phyloP scores from a whole-genome alignment of 2,329 filamentous ascomycete genomes.

The Sclerotinia glacialis region DNA sequence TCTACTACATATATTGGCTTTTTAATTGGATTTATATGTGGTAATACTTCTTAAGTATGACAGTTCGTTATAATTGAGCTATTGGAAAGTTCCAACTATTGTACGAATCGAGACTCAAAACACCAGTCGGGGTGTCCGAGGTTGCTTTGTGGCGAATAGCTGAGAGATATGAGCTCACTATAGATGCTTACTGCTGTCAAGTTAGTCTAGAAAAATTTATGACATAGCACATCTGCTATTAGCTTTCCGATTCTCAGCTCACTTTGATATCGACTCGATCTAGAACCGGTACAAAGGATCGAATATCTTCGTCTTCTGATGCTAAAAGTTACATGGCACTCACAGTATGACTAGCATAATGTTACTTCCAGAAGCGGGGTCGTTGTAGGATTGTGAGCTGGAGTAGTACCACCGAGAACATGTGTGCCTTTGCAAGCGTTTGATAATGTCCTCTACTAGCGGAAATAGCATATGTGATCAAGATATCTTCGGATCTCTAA shows the following conservation, averaged over 20 bases:
- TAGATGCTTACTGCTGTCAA: background rate
- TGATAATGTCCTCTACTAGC: background rate
- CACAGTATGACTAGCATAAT: background rate
- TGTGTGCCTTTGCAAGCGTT: background rate
- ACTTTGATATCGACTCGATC: background rate
- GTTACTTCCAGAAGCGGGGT: constrained; percentile 3
- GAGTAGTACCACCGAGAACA: background rate
- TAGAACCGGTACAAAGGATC: background rate
- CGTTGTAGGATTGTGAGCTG: background rate
- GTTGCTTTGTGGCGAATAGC: background rate
- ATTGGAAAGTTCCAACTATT: constrained; percentile 12
- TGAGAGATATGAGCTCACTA: background rate
- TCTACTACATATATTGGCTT: background rate
- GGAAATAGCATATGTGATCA: background rate
- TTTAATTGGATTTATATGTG: background rate
- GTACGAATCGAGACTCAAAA: background rate
- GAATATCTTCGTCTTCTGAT: constrained; percentile 14
- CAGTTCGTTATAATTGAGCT: background rate
- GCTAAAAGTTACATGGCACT: background rate
- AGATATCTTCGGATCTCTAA: background rate
- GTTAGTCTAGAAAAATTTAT: background rate
- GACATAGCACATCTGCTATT: background rate
- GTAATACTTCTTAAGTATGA: background rate
- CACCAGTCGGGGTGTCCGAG: background rate
- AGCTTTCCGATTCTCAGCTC: background rate